Evolutionary conservation across 345 rosid genomes (phyloP).

Genomic region (Odontarrhena argentea): DNA sequence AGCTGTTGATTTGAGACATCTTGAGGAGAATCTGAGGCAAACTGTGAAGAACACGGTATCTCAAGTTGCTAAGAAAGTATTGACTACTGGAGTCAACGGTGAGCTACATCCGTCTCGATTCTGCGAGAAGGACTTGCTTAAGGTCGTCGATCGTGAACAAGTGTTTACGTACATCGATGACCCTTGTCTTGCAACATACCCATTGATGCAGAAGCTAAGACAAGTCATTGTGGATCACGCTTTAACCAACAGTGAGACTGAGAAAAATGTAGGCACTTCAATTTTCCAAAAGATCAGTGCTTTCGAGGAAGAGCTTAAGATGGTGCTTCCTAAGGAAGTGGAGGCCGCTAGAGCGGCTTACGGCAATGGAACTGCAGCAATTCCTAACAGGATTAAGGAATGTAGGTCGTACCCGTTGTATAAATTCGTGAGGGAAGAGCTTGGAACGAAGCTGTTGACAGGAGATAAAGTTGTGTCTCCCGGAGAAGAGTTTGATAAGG

Average conservation of each 20-base stretch:
- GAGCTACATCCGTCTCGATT: conserved; percentile 70
- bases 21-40: conserved; percentile 69
- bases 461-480: conserved; percentile 69
- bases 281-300: conserved; percentile 65
- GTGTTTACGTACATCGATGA: conserved; percentile 62
- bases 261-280: conserved; percentile 54
- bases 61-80: conserved; percentile 57
- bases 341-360: conserved; percentile 52
- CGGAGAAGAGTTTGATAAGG: conserved; percentile 75
- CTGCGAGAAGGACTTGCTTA: conserved; percentile 64
- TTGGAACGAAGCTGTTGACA: conserved; percentile 56
- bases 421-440: conserved; percentile 61
- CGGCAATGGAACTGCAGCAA: conserved; percentile 48
- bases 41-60: conserved; percentile 59
- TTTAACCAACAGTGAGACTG: conserved; percentile 51
- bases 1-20: conserved; percentile 69
- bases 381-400: conserved; percentile 60
- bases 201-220: conserved; percentile 64
- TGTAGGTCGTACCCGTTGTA: conserved; percentile 78
- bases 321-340: conserved; percentile 60
- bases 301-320: conserved; percentile 62
- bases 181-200: conserved; percentile 63
- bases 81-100: conserved; percentile 54
- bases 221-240: conserved; percentile 70
- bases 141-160: conserved; percentile 56